These are phyloP conservation scores for Clitocybe nebularis DNA, from an alignment of 1,284 basidiomycete species.

Conservation along the genomic window DNA sequence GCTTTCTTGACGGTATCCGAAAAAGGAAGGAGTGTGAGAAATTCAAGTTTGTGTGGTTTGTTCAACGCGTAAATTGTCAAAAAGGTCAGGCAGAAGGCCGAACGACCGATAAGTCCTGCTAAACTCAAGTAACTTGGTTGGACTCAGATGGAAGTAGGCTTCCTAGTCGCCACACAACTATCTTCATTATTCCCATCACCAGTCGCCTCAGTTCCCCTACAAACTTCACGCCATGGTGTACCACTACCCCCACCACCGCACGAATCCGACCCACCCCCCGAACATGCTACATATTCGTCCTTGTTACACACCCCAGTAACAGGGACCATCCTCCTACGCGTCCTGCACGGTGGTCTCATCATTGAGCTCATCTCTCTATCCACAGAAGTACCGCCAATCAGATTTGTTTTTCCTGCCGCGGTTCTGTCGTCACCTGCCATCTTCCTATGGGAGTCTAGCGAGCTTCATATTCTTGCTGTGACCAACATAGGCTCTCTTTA, in stretches of 20 bases:
- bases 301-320: constrained; percentile 54
- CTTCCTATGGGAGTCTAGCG: constrained; percentile 53
- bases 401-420: constrained; percentile 76
- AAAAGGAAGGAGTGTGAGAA: constrained; percentile 4
- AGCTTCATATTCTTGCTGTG: constrained; percentile 70
- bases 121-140: too few species aligned
- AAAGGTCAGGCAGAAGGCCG: background rate
- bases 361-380: constrained; percentile 76
- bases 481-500: constrained; percentile 74
- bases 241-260: constrained; percentile 39
- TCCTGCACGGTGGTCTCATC: constrained; percentile 71
- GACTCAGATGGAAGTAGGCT: constrained; percentile 35
- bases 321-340: constrained; percentile 70
- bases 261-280: constrained; percentile 54
- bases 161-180: constrained; percentile 59
- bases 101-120: too few species aligned
- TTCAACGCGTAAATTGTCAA: background rate
- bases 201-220: constrained; percentile 49
- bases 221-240: constrained; percentile 53
- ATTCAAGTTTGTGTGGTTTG: background rate
- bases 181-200: constrained; percentile 58
- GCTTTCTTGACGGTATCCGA: too few species aligned
- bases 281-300: constrained; percentile 72
- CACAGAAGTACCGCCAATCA: constrained; percentile 57
- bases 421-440: constrained; percentile 66